Evolutionary conservation across 345 rosid genomes (phyloP), one percentile per base, ranked within the genome.

Genomic region (Aegle marmelos): DNA sequence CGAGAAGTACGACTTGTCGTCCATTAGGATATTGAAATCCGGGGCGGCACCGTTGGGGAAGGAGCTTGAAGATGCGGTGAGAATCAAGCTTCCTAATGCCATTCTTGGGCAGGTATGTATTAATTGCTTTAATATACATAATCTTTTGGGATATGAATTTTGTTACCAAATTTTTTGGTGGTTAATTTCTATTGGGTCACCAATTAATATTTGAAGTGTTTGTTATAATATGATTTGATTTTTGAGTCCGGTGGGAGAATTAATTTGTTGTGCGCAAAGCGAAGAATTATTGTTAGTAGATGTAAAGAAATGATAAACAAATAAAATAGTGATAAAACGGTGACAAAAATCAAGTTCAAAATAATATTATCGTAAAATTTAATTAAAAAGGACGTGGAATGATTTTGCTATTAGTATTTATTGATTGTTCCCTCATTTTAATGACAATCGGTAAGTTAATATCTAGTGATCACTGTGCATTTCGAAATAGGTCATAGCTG

Each of bases 31-130:
- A 53, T 61, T 94, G 68, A 87, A 87, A 81, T 96, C 95, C 0
- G 97, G 98, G 2, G 99, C 97, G 8, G 98, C 98, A 5, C 95
- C 99, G 4, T 70, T 96, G 86, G 97, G 97, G 62, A 91, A 92
- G 85, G 97, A 94, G 80, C 96, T 96, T 41, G 97, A 94, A 84
- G 99, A 94, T 76, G 74, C 86, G 22, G 88, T 92, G 0, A 83
- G 90, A 57, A 83, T 87, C 68, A 95, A 91, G 84, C 82, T 95
- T 58, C 95, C 96, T 5, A 86, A 89, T 9, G 99, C 97, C 56
- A 86, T 75, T 54, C 92, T 94, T 41, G 99, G 98, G 17, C 99
- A 96, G 99, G 99, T 95, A 80, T 2, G 27, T 7, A 4, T 4
- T 58, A 57, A 21, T 37, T 8, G 31, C 16, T 8, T 64, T 41